Evolutionary conservation across 2,329 filamentous ascomycete species (phyloP), one percentile per base, ranked within the genome.

Genomic region (Xylaria sp.): DNA sequence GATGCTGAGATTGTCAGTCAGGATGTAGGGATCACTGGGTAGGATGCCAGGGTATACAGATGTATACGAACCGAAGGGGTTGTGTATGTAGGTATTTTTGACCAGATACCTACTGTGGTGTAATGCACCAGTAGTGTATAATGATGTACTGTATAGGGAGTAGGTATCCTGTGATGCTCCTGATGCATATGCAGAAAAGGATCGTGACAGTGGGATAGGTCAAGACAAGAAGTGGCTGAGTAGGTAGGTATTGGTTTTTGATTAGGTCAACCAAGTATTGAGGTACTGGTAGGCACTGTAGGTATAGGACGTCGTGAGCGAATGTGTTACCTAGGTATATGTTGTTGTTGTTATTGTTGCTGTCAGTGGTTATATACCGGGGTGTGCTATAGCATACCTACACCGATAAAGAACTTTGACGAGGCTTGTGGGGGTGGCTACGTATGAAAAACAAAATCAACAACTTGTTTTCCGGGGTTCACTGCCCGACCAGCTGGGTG

Each of bases 111-210:
- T 41, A 23, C 28, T 20, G 52, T 39, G 25, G 51, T 37, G 51
- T 34, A 4, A 12, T 39, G n/a, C 23, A 39, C n/a, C n/a, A n/a
- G n/a, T n/a, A n/a, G n/a, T n/a, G 46, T 9, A 10, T 50, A 50
- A 46, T 18, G 13, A 48, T 28, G 57, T 65, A 31, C 46, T 48
- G 46, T 46, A 57, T 25, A 52, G 13, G 31, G 6, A 41, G 15
- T 9, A 20, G 60, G 39, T 50, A 56, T 57, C 41, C 60, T 64
- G 61, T 60, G 65, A 44, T 58, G 58, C 44, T 66, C 52, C 58
- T 48, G 41, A 63, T 51, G 67, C 58, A 66, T 59, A 55, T 66
- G 63, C 63, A 56, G 63, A 57, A 60, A 44, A 39, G 52, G 59
- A 69, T 66, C 48, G 54, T 56, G 51, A 60, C 50, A 31, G 37